Conservation (phyloP, 129 eudicot species). For the Kitagawia praeruptora region DNA sequence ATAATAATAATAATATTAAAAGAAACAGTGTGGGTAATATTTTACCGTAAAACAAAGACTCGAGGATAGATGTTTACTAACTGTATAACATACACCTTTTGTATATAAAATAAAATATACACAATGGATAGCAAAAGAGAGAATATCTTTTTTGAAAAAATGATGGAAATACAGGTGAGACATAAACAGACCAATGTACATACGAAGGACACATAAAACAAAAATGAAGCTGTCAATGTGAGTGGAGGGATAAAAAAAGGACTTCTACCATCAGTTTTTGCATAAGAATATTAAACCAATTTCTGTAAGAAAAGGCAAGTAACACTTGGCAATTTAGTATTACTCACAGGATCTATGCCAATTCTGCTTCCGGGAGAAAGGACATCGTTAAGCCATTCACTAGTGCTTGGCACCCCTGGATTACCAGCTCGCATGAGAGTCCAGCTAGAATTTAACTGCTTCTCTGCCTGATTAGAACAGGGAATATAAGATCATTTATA, state of each 20-base stretch:
- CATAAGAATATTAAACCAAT: too few relatives aligned
- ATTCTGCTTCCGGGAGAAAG: conserved; percentile 79
- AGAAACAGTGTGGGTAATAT: neutral
- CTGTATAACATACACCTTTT: neutral
- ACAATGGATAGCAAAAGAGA: neutral
- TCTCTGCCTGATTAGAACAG: conserved; percentile 58
- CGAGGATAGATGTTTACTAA: neutral
- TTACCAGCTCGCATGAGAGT: conserved; percentile 91
- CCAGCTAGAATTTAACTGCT: conserved; percentile 85
- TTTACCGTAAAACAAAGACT: neutral
- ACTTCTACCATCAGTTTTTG: neutral
- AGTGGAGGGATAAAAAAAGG: neutral
- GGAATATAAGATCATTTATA: neutral
- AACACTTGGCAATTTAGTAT: neutral
- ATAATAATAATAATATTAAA: neutral
- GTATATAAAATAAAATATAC: too few relatives aligned
- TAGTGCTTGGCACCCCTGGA: conserved; percentile 75
- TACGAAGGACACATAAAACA: neutral
- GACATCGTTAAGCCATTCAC: conserved; percentile 80
- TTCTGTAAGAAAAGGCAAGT: neutral
- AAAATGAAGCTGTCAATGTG: neutral
- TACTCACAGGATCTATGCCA: conserved; percentile 98
- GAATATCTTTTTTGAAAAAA: neutral
- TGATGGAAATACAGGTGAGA: neutral
- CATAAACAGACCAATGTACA: neutral